A percentile compares a stretch with the other conserved stretches of the same genome.
phyloP scores from a whole-genome alignment of 495 filamentous ascomycete genomes.

The Annulohypoxylon maeteangense region DNA sequence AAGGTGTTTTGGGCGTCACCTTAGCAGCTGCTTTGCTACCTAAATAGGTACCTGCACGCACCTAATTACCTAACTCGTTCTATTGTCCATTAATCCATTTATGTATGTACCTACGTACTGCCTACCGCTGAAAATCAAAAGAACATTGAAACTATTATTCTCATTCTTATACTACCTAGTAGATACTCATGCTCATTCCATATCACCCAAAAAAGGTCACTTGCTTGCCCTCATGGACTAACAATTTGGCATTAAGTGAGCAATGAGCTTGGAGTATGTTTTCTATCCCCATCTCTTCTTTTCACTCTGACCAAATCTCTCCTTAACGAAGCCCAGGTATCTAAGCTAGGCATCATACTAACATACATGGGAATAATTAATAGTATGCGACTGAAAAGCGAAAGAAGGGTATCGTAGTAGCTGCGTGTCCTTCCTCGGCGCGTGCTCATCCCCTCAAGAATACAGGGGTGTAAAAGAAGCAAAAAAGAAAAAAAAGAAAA shows the following conservation, averaged over 20 bases:
- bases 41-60: neutral
- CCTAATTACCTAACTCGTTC: neutral
- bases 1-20: slow-evolving; percentile 8
- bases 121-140: too few relatives aligned
- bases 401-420: slow-evolving; percentile 45
- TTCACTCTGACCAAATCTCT: neutral
- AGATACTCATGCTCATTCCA: neutral
- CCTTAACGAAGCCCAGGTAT: neutral
- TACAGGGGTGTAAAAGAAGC: neutral
- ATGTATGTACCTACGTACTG: neutral
- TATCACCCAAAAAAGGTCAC: neutral
- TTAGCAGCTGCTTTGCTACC: neutral
- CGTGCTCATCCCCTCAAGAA: slow-evolving; percentile 23
- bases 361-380: slow-evolving; percentile 24
- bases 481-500: slow-evolving; percentile 14
- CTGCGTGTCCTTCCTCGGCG: slow-evolving; percentile 17
- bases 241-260: neutral
- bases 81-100: neutral
- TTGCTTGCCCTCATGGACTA: neutral
- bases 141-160: too few relatives aligned
- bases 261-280: neutral
- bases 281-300: slow-evolving; percentile 11
- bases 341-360: slow-evolving; percentile 2
- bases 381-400: slow-evolving; percentile 19
- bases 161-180: neutral